Evolutionary conservation across 495 filamentous ascomycete species (phyloP).

Genomic region (Penicillium canescens): DNA sequence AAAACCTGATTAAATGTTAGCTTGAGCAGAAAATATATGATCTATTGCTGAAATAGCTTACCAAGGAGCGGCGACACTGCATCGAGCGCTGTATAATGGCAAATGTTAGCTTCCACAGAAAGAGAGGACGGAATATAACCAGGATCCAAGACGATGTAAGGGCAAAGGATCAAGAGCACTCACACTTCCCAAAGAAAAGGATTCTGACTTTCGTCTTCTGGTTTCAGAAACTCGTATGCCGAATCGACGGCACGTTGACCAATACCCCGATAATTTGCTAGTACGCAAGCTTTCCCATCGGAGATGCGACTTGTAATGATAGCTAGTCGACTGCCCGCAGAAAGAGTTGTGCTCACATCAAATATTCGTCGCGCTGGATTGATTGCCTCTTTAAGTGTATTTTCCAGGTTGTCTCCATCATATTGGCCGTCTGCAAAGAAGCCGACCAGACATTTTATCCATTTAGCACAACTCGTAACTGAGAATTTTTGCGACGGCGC

Average conservation of each 20-base stretch:
- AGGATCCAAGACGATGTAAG: conserved; percentile 4
- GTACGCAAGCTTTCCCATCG: conserved; percentile 17
- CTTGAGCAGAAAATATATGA: background rate
- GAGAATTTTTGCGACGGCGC: background rate
- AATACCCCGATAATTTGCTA: conserved; percentile 22
- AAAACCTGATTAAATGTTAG: conserved; percentile 25
- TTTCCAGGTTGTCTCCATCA: conserved; percentile 4
- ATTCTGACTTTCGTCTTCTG: conserved; percentile 7
- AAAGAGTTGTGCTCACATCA: conserved; percentile 7
- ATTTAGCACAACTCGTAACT: background rate
- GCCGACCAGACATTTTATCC: conserved; percentile 1
- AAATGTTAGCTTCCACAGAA: background rate
- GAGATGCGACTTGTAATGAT: conserved; percentile 19
- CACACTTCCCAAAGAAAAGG: conserved; percentile 18
- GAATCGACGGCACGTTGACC: background rate
- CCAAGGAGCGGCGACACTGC: conserved; percentile 22
- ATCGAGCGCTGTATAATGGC: conserved; percentile 9
- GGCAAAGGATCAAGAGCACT: conserved; percentile 7
- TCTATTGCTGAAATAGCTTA: conserved; percentile 7
- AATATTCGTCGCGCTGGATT: conserved; percentile 11
- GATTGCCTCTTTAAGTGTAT: conserved; percentile 6
- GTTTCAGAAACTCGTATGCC: conserved; percentile 18
- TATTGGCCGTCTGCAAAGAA: conserved; percentile 14
- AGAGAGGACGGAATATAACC: background rate
- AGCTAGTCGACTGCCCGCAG: conserved; percentile 11